phyloP scores from a whole-genome alignment of 345 rosid species.

The Salix udensis region DNA sequence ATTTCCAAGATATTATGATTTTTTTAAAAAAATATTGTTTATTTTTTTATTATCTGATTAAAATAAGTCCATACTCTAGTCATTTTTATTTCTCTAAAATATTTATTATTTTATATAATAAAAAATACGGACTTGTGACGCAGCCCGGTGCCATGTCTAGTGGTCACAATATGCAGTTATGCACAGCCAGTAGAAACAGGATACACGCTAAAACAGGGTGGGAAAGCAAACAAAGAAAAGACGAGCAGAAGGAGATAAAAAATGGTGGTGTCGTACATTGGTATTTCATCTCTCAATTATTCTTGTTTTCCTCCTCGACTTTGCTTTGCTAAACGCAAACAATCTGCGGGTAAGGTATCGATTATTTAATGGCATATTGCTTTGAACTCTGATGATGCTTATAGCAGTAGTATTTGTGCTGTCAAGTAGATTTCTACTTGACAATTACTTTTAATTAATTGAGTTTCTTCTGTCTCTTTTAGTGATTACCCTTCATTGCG shows the following conservation, averaged over 20 bases:
- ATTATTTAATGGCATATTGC: neutral
- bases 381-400: neutral
- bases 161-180: neutral
- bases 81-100: no score
- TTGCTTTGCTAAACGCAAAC: constrained; percentile 37
- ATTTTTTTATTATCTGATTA: no score
- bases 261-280: constrained; percentile 35
- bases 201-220: neutral
- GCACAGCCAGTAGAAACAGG: constrained; percentile 1
- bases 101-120: no score
- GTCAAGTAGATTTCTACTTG: neutral
- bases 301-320: constrained; percentile 35
- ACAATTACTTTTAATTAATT: neutral
- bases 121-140: no score
- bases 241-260: neutral
- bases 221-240: neutral
- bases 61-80: no score
- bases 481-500: neutral
- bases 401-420: neutral
- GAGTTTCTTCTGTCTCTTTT: neutral
- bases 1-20: no score
- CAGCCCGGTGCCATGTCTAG: no score
- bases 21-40: no score
- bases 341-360: constrained; percentile 42
- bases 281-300: constrained; percentile 32